Percentiles rank a stretch among this genome's conserved stretches.
These are phyloP conservation scores for Arachis monticola DNA, from an alignment of 331 rosid species.

Conservation along the genomic window DNA sequence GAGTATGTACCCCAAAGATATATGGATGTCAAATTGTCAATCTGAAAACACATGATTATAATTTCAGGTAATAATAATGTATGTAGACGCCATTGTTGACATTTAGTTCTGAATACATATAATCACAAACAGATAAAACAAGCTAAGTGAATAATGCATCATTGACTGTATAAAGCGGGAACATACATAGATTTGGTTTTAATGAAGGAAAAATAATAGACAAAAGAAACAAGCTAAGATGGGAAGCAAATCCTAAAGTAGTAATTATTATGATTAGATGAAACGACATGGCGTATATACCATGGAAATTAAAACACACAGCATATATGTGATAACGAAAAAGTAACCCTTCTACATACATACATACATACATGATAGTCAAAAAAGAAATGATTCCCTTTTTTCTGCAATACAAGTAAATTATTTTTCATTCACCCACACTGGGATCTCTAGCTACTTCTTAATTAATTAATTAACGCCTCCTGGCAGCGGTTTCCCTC, in stretches of 20 bases:
- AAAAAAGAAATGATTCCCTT: too few species aligned
- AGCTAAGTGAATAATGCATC: too few species aligned
- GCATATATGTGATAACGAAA: constrained; percentile 30
- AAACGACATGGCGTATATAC: too few species aligned
- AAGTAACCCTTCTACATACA: constrained; percentile 8
- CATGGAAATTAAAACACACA: not conserved
- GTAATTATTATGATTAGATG: too few species aligned
- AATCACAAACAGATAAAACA: too few species aligned
- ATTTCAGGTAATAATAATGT: not conserved
- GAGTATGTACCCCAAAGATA: not conserved
- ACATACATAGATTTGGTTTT: not conserved
- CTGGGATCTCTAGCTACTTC: not conserved
- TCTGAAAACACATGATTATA: not conserved
- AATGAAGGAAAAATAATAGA: too few species aligned
- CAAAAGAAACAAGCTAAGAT: too few species aligned
- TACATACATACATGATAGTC: too few species aligned
- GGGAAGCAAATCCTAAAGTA: too few species aligned
- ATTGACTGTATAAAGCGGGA: not conserved
- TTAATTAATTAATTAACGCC: constrained; percentile 53
- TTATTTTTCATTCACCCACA: constrained; percentile 2
- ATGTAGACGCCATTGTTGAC: not conserved
- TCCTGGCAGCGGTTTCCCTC: constrained; percentile 91
- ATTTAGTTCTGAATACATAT: too few species aligned
- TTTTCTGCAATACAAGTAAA: constrained; percentile 28
- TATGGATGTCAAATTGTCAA: constrained; percentile 1